Percentiles rank a stretch among this genome's conserved stretches.
phyloP scores from a whole-genome alignment of 352 stramenopile genomes.

The Phytophthora meadii region DNA sequence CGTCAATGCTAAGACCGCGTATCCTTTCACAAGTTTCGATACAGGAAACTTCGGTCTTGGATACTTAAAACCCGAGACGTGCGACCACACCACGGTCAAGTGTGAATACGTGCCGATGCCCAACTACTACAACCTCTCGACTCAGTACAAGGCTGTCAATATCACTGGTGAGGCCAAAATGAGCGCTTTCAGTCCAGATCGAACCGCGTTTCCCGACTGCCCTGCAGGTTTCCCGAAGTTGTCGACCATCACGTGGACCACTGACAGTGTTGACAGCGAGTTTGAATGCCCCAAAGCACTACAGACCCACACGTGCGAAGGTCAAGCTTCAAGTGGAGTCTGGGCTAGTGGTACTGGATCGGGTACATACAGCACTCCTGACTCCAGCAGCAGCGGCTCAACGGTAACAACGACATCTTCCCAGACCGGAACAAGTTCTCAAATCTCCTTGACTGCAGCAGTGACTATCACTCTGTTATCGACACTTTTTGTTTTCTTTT shows the following conservation, averaged over 20 bases:
- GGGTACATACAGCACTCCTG: slow-evolving; percentile 4
- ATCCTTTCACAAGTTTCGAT: slow-evolving; percentile 76
- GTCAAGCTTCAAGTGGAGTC: slow-evolving; percentile 46
- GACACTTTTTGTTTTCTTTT: slow-evolving; percentile 16
- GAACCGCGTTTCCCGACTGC: slow-evolving; percentile 34
- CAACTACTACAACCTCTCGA: slow-evolving; percentile 71
- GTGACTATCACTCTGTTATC: slow-evolving; percentile 15
- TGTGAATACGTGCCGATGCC: slow-evolving; percentile 80
- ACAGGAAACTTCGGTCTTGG: slow-evolving; percentile 87
- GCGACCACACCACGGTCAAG: slow-evolving; percentile 53
- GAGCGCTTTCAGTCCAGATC: slow-evolving; percentile 41
- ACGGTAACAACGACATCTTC: slow-evolving; percentile 10
- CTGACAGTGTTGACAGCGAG: slow-evolving; percentile 27
- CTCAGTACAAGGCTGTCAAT: slow-evolving; percentile 55
- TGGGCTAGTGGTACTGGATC: slow-evolving; percentile 39
- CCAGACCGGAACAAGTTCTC: slow-evolving; percentile 8
- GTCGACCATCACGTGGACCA: slow-evolving; percentile 32
- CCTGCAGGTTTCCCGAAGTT: slow-evolving; percentile 34
- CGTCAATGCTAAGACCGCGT: slow-evolving; percentile 67
- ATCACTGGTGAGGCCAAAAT: slow-evolving; percentile 40
- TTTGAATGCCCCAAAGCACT: slow-evolving; percentile 27
- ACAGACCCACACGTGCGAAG: slow-evolving; percentile 43
- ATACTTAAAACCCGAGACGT: slow-evolving; percentile 77
- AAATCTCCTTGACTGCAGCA: slow-evolving; percentile 5
- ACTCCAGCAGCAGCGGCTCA: slow-evolving; percentile 2